Percentiles rank a stretch among this genome's conserved stretches.
These are phyloP conservation scores for Komagataella phaffii DNA, from an alignment of 805 yeast genomes.

Conservation along the genomic window DNA sequence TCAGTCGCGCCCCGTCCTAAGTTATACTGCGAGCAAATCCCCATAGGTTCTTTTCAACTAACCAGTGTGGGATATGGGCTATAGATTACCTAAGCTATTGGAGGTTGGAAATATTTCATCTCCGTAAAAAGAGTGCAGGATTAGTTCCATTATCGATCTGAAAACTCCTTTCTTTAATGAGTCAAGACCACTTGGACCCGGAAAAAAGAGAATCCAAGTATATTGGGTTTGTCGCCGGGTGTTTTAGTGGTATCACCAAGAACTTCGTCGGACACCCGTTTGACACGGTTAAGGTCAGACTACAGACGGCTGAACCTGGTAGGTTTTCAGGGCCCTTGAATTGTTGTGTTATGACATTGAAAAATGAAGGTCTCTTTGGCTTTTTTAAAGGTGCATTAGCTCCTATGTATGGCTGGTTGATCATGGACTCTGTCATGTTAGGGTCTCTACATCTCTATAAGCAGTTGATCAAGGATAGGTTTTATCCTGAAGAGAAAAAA, in stretches of 20 bases:
- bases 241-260: constrained; percentile 77
- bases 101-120: not conserved
- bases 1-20: too few species aligned
- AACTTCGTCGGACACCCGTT: constrained; percentile 90
- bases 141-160: not conserved
- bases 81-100: not conserved
- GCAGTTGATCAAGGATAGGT: constrained; percentile 45
- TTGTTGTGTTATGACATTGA: constrained; percentile 59
- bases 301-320: constrained; percentile 62
- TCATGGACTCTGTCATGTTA: constrained; percentile 86
- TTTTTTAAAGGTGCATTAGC: constrained; percentile 88
- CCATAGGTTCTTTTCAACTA: too few species aligned
- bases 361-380: constrained; percentile 66
- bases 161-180: not conserved
- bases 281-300: constrained; percentile 78
- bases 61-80: too few species aligned
- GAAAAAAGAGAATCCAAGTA: constrained; percentile 31
- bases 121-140: not conserved
- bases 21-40: too few species aligned
- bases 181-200: not conserved
- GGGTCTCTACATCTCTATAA: constrained; percentile 77
- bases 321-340: constrained; percentile 74
- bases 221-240: constrained; percentile 80
- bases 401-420: constrained; percentile 85
- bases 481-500: constrained; percentile 46